These are phyloP conservation scores for Keithomyces neogunnii DNA, from an alignment of 2,329 filamentous ascomycete genomes.

Conservation along the genomic window DNA sequence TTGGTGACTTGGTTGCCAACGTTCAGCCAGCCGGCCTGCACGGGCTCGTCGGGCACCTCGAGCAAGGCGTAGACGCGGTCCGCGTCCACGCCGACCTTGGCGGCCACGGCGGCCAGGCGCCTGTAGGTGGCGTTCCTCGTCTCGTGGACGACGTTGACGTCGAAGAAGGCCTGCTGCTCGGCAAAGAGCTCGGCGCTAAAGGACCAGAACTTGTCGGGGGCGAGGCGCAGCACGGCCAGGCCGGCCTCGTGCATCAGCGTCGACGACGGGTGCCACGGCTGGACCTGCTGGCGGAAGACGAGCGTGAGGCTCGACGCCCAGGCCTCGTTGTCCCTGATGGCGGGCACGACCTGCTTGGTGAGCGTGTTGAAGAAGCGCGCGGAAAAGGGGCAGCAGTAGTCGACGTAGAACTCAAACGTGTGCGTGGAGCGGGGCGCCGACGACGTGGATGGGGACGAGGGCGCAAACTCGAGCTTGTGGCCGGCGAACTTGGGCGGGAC, in stretches of 20 bases:
- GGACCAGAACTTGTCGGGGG: slow-evolving; percentile 67
- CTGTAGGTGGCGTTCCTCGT: slow-evolving; percentile 75
- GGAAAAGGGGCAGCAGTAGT: slow-evolving; percentile 81
- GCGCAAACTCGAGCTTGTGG: slow-evolving; percentile 51
- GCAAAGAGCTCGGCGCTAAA: slow-evolving; percentile 62
- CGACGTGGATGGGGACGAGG: slow-evolving; percentile 24
- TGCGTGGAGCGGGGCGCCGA: slow-evolving; percentile 38
- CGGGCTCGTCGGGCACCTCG: slow-evolving; percentile 58
- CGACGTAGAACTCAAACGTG: slow-evolving; percentile 63
- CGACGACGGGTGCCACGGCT: slow-evolving; percentile 89
- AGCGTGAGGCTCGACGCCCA: slow-evolving; percentile 54
- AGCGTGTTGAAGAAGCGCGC: slow-evolving; percentile 68
- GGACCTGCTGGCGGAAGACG: slow-evolving; percentile 84
- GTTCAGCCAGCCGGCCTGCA: slow-evolving; percentile 62
- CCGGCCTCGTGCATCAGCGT: slow-evolving; percentile 77
- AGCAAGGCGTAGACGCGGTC: slow-evolving; percentile 61
- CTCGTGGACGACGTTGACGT: slow-evolving; percentile 77
- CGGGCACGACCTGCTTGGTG: slow-evolving; percentile 54
- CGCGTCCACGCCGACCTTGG: slow-evolving; percentile 59
- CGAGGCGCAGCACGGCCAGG: slow-evolving; percentile 65
- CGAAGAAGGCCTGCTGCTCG: slow-evolving; percentile 71
- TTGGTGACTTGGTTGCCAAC: slow-evolving; percentile 73
- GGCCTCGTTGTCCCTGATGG: slow-evolving; percentile 52
- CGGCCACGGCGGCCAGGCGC: slow-evolving; percentile 68
- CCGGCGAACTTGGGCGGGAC: slow-evolving; percentile 70